Evolutionary conservation across 2,329 filamentous ascomycete genomes (phyloP).

Genomic region (Fonsecaea erecta): DNA sequence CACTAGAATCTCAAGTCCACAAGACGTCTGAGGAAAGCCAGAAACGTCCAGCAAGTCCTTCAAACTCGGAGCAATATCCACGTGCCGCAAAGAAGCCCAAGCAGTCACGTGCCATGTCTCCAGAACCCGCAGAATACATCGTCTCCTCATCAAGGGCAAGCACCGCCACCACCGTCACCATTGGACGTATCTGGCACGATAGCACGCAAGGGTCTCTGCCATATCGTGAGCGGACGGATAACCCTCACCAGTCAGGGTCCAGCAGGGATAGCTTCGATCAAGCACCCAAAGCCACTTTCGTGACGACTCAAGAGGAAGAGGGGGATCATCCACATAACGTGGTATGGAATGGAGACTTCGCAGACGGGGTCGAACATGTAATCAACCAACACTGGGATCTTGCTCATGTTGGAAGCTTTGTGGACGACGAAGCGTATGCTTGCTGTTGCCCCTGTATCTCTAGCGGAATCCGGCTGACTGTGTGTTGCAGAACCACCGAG

Average conservation of each 20-base stretch:
- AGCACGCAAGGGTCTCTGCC: background rate
- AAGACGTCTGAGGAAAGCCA: background rate
- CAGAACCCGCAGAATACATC: background rate
- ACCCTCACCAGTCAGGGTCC: background rate
- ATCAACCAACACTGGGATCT: background rate
- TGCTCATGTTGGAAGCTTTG: background rate
- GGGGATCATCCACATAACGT: background rate
- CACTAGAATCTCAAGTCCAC: background rate
- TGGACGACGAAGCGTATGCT: background rate
- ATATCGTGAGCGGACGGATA: background rate
- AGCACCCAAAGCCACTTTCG: background rate
- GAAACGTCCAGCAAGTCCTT: background rate
- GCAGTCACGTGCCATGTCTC: background rate
- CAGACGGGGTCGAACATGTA: background rate
- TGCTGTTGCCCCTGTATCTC: background rate
- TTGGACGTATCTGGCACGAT: background rate
- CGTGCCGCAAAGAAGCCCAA: background rate
- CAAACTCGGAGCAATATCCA: background rate
- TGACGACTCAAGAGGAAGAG: background rate
- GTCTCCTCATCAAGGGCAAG: background rate
- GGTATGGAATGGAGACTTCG: background rate
- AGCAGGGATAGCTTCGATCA: background rate
- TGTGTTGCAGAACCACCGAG: background rate
- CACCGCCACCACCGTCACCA: background rate
- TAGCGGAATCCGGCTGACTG: background rate